These are phyloP conservation scores for Colletotrichum phormii DNA, from an alignment of 2,329 filamentous ascomycete species.

Conservation along the genomic window DNA sequence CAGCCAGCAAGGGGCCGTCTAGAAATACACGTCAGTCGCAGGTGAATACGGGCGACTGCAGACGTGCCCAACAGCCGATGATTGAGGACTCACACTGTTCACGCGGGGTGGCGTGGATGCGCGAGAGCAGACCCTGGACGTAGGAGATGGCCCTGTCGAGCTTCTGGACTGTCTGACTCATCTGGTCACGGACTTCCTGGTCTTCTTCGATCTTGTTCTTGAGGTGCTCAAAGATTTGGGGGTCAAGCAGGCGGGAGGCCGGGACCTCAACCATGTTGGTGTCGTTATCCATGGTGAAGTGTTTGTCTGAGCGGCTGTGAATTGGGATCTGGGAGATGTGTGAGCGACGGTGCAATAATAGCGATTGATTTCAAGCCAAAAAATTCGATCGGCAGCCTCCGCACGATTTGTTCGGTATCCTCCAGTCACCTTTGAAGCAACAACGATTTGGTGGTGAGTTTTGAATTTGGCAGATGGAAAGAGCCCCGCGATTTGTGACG, in stretches of 20 bases:
- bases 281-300: slow-evolving; percentile 37
- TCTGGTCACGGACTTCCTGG: slow-evolving; percentile 81
- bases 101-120: slow-evolving; percentile 88
- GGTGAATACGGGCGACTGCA: not conserved
- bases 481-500: slow-evolving; percentile 10
- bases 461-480: not conserved
- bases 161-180: slow-evolving; percentile 83
- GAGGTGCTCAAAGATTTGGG: slow-evolving; percentile 86
- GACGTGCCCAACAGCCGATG: no score
- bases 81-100: slow-evolving; percentile 56
- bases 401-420: no score
- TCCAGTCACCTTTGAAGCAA: not conserved
- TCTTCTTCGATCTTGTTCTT: slow-evolving; percentile 94
- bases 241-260: slow-evolving; percentile 66
- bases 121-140: slow-evolving; percentile 84
- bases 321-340: not conserved
- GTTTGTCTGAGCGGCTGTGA: not conserved
- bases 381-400: no score
- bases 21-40: slow-evolving; percentile 67
- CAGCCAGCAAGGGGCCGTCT: slow-evolving; percentile 77
- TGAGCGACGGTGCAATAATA: not conserved
- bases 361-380: not conserved
- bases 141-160: slow-evolving; percentile 87
- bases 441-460: not conserved
- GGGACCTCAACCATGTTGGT: slow-evolving; percentile 37